Evolutionary conservation across 1,284 basidiomycete genomes (phyloP).

Genomic region (Moesziomyces sp.): DNA sequence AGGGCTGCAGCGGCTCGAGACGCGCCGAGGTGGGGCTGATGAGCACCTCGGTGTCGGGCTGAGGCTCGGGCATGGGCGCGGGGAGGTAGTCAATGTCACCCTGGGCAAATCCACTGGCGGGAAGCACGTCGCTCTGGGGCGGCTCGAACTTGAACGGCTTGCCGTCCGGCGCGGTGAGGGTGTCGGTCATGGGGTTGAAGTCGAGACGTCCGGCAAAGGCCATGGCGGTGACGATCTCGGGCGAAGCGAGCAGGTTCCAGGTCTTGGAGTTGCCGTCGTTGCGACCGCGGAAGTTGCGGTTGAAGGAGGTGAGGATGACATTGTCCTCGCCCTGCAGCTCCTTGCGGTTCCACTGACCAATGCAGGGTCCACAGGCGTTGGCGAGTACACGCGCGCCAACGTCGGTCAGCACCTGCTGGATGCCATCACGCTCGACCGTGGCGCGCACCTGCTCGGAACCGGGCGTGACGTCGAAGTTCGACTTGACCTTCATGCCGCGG

Average conservation of each 20-base stretch:
- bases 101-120: constrained; percentile 81
- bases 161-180: constrained; percentile 79
- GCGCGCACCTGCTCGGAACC: constrained; percentile 97
- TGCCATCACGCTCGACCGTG: constrained; percentile 92
- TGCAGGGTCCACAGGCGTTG: constrained; percentile 98
- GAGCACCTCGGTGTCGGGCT: constrained; percentile 79
- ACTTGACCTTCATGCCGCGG: constrained; percentile 83
- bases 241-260: constrained; percentile 98
- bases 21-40: constrained; percentile 72
- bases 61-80: constrained; percentile 75
- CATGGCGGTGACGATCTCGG: constrained; percentile 91
- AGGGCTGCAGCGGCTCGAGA: constrained; percentile 88
- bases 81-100: constrained; percentile 85
- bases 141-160: constrained; percentile 84
- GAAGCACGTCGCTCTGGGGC: constrained; percentile 86
- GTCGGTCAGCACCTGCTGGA: constrained; percentile 81
- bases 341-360: constrained; percentile 97
- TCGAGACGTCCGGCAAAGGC: constrained; percentile 93
- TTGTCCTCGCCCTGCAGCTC: constrained; percentile 92
- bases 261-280: constrained; percentile 96
- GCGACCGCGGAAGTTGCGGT: constrained; percentile 95
- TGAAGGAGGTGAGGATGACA: constrained; percentile 96
- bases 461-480: constrained; percentile 96
- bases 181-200: constrained; percentile 92
- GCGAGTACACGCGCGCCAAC: constrained; percentile 93